A percentile compares a stretch with the other conserved stretches of the same genome.
phyloP scores from a whole-genome alignment of 805 yeast genomes.

The Myxozyma neglecta region DNA sequence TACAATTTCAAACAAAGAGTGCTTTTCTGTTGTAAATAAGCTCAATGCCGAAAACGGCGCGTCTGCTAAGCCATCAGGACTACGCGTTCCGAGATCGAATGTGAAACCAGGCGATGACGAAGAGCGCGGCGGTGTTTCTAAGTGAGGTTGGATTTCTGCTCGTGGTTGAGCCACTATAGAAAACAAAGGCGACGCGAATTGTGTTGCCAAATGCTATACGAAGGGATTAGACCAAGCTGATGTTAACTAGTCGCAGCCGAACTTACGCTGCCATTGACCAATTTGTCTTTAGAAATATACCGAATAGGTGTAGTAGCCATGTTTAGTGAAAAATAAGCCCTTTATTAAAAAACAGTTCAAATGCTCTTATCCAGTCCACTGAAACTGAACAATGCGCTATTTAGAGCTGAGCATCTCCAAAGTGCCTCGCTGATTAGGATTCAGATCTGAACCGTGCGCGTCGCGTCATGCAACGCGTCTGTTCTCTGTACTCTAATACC shows the following conservation, averaged over 20 bases:
- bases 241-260: too few species aligned
- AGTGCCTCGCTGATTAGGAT: background rate
- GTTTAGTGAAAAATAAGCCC: too few species aligned
- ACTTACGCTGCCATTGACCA: too few species aligned
- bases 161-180: background rate
- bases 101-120: background rate
- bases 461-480: background rate
- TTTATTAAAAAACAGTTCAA: too few species aligned
- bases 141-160: background rate
- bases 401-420: background rate
- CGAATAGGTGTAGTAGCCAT: too few species aligned
- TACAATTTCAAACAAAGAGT: too few species aligned
- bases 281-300: too few species aligned
- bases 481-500: background rate
- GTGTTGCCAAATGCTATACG: background rate
- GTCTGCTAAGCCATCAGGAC: background rate
- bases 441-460: background rate
- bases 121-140: conserved; percentile 4
- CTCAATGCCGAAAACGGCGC: background rate
- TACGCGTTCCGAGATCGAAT: background rate
- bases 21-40: background rate
- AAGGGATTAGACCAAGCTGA: background rate
- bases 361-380: too few species aligned
- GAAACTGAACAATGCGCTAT: too few species aligned
- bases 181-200: background rate